phyloP scores from a whole-genome alignment of 108 stramenopile genomes.

The Conticribra weissflogii region DNA sequence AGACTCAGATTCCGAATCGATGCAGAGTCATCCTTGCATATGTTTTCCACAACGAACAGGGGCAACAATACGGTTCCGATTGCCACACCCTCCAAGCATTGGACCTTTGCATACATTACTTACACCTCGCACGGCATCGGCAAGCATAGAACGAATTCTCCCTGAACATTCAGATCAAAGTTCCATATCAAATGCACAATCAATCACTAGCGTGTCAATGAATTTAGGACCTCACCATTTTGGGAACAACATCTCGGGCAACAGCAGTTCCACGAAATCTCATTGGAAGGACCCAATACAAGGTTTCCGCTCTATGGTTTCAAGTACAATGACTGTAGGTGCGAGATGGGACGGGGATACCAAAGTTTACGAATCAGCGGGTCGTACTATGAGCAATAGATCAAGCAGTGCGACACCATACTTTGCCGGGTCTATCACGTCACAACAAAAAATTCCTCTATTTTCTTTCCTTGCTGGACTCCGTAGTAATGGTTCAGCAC shows the following conservation, averaged over 20 bases:
- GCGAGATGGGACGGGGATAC: constrained; percentile 8
- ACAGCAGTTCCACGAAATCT: not conserved
- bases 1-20: not conserved
- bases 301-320: constrained; percentile 18
- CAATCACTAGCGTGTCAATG: constrained; percentile 27
- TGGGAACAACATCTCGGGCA: not conserved
- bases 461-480: constrained; percentile 12
- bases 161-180: not conserved
- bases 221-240: constrained; percentile 26
- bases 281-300: not conserved
- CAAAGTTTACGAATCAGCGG: constrained; percentile 2
- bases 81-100: constrained; percentile 12
- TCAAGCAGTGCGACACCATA: constrained; percentile 48
- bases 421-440: constrained; percentile 59
- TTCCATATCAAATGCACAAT: constrained; percentile 15
- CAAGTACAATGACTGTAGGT: constrained; percentile 24
- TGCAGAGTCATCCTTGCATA: not conserved
- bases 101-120: constrained; percentile 4
- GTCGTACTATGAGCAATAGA: not conserved
- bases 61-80: constrained; percentile 33
- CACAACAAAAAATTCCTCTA: constrained; percentile 70
- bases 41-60: constrained; percentile 18
- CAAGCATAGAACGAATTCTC: constrained; percentile 32
- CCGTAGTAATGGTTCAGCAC: constrained; percentile 4
- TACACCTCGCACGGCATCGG: constrained; percentile 29